A percentile compares a stretch with the other conserved stretches of the same genome.
phyloP scores from a whole-genome alignment of 2,329 filamentous ascomycete species.

The Hypoxylon sp. region DNA sequence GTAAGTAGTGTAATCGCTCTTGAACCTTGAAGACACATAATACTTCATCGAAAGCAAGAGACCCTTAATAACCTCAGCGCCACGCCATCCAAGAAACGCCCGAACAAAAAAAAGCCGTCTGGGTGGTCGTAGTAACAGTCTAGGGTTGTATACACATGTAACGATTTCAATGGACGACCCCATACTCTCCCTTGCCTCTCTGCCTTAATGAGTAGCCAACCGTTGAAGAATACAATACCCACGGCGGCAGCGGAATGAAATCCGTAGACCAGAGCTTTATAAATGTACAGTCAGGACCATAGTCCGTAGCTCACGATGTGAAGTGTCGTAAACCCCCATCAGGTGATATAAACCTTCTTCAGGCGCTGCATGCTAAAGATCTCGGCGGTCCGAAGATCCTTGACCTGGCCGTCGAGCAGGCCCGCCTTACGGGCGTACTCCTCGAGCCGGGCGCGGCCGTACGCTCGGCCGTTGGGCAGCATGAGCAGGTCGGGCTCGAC shows the following conservation, averaged over 20 bases:
- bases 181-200: neutral
- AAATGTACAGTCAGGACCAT: neutral
- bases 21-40: no score
- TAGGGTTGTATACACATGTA: neutral
- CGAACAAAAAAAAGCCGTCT: neutral
- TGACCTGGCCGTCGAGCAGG: conserved; percentile 72
- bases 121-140: neutral
- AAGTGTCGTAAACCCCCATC: conserved; percentile 33
- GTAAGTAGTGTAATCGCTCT: no score
- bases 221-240: neutral
- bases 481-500: conserved; percentile 89
- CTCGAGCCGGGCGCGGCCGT: conserved; percentile 79
- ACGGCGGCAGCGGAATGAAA: neutral
- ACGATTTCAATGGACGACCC: neutral
- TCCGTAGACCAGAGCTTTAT: neutral
- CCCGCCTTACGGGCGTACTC: conserved; percentile 85
- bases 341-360: conserved; percentile 94
- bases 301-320: neutral
- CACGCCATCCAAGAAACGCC: neutral
- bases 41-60: neutral
- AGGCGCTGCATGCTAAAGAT: conserved; percentile 71
- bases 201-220: neutral
- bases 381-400: conserved; percentile 82
- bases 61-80: neutral
- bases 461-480: conserved; percentile 87